phyloP scores from a whole-genome alignment of 345 rosid species.

The Eucalyptus pauciflora region DNA sequence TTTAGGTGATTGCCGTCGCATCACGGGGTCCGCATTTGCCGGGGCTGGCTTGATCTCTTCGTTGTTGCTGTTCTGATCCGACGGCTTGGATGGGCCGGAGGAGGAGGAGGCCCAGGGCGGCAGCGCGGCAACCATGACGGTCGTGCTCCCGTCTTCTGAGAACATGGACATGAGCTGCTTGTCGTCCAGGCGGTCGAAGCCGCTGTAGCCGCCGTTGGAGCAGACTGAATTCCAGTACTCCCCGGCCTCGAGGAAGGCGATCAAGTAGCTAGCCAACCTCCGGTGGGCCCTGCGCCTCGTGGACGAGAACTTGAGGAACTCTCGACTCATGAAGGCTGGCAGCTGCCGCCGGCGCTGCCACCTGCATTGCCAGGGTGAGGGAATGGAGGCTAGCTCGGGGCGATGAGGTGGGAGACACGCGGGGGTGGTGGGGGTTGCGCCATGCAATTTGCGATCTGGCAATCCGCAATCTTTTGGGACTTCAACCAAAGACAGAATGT shows the following conservation, averaged over 20 bases:
- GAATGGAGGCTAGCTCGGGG: neutral
- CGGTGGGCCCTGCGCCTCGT: constrained; percentile 60
- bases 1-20: constrained; percentile 11
- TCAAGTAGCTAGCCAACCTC: constrained; percentile 69
- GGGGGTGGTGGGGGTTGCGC: too few relatives aligned
- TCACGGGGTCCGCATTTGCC: neutral
- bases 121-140: neutral
- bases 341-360: neutral
- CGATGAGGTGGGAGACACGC: neutral
- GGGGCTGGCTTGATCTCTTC: constrained; percentile 18
- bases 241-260: constrained; percentile 55
- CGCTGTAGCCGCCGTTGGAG: neutral
- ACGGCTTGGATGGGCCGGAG: constrained; percentile 52
- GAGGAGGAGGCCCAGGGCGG: neutral
- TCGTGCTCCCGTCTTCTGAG: constrained; percentile 28
- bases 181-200: constrained; percentile 40
- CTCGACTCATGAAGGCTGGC: constrained; percentile 58
- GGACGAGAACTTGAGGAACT: constrained; percentile 72
- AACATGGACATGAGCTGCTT: constrained; percentile 65
- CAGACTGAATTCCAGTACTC: neutral
- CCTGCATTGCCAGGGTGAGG: neutral
- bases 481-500: too few relatives aligned
- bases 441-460: too few relatives aligned
- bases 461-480: too few relatives aligned
- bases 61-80: constrained; percentile 47